Base-by-base conservation (phyloP, 208 protist genomes). In the Leishmania arabica region DNA sequence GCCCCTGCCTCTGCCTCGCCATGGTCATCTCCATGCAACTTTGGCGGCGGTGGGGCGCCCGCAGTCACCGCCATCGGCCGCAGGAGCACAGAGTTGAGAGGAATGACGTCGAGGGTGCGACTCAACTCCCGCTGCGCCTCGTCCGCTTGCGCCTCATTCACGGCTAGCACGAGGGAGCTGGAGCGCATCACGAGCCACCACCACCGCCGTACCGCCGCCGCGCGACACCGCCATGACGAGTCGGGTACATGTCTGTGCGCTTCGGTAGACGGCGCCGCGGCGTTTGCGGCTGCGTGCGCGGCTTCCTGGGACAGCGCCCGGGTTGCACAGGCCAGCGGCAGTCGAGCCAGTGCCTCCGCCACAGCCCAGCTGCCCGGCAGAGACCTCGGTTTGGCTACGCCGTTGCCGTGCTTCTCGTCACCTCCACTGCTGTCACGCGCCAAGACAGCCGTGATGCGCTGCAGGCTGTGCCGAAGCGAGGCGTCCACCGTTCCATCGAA, bases 111-210 rank as follows among this genome's bases (percentile, higher is more conserved):
- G 72, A 64, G 72, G 51, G 40, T 34, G 17, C 31, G 34, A 11
- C 17, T 45, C 27, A 64, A 15, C 27, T 13, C 47, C 6, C 31
- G 27, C n/a, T 62, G 72, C 53, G 53, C 72, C 53, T 56, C 70
- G 37, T 84, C 87, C 34, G 60, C 56, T 34, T 90, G 79, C 4
- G 53, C 69, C 15, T 77, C 34, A 73, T 90, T 90, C 42, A 90
- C 78, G 17, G 74, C 77, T 8, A 77, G 68, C 21, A 90, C 87
- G 27, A 90, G 77, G 4, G 72, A 75, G 62, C 86, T 80, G 37
- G 75, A 84, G 49, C 82, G 83, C 79, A 90, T 71, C 45, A 86
- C 70, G 65, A 87, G 78, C 82, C 84, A 78, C 87, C 87, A 90
- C 86, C 83, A 89, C 74, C 78, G 76, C 78, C 82, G 82, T 66